Evolutionary conservation across 177 flowering plant genomes (phyloP), one percentile per base, ranked within the genome.

Genomic region (Telopea speciosissima): DNA sequence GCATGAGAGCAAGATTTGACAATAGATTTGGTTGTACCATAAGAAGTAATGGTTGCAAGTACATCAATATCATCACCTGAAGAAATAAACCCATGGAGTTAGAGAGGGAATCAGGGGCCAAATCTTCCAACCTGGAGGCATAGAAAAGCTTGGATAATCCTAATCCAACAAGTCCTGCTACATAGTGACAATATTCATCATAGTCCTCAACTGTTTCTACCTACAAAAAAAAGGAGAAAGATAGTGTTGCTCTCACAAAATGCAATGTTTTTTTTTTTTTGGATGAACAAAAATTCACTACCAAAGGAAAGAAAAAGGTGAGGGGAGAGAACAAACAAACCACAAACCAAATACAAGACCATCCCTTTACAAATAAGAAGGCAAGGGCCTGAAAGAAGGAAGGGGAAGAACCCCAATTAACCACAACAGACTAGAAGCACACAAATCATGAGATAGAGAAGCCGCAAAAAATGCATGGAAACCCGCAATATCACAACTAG

Each of bases 61-160:
- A 26, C 44, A 60, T 17, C 21, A 44, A 67, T 23, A 36, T 31
- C 26, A 54, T 5, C 75, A 94, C 98, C 96, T 92, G 97, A 76
- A 95, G 94, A 86, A 92, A 95, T 72, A 95, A 82, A 40, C 99
- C 99, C 97, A 92, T 95, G 26, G 99, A 90, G 74, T 95, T 95
- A 68, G 99, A 92, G n/a, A 92, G 87, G 64, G 66, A 33, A 70
- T 91, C 99, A 6, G 97, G 70, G 63, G 85, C 86, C 79, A 91
- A 67, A 74, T 91, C 89, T 83, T 93, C 99, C 73, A 71, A 73
- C 16, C 79, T 82, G 66, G 97, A 83, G 44, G 90, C 96, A 81
- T 84, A 81, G 82, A 95, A 93, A 72, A 93, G 94, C 85, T 89
- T 91, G 70, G 99, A 92, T 70, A 95, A 74, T 68, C 98, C 97